phyloP scores from a whole-genome alignment of 176 grass and related monocot species.

The Ensete glaucum region DNA sequence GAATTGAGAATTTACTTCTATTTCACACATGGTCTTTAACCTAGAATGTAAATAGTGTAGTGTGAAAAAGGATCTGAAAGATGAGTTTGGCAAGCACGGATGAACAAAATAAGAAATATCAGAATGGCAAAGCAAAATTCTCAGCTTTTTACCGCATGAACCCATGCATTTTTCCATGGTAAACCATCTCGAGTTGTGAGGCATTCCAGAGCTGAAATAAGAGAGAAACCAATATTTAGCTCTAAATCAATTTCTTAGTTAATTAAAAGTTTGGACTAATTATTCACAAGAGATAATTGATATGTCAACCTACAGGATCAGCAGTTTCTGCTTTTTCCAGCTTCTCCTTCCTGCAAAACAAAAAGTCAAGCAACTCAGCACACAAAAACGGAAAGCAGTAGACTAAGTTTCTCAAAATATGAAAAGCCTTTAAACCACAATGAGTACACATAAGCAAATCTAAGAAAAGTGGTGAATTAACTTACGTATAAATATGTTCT shows the following conservation, averaged over 20 bases:
- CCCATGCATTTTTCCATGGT: slow-evolving; percentile 91
- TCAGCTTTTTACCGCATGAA: slow-evolving; percentile 68
- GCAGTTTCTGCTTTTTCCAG: slow-evolving; percentile 82
- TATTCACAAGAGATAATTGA: slow-evolving; percentile 1
- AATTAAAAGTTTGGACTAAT: slow-evolving; percentile 3
- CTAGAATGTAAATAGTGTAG: too few species aligned
- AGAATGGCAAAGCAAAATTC: neutral
- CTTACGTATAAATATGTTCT: slow-evolving; percentile 75
- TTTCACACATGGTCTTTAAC: too few species aligned
- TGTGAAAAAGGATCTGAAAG: neutral
- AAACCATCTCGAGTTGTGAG: slow-evolving; percentile 88
- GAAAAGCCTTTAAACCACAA: neutral
- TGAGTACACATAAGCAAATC: neutral
- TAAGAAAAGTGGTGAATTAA: slow-evolving; percentile 6
- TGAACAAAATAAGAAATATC: neutral
- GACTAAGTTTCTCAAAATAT: neutral
- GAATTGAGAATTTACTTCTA: too few species aligned
- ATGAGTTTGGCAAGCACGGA: neutral
- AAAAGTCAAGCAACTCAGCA: neutral
- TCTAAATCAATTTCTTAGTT: neutral
- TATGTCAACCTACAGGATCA: slow-evolving; percentile 60
- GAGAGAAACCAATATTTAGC: neutral
- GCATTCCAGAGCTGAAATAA: slow-evolving; percentile 84
- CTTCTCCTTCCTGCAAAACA: slow-evolving; percentile 57
- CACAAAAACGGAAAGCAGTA: neutral